Base-by-base conservation (phyloP, 140 eudicot genomes). In the Senecio squalidus region DNA sequence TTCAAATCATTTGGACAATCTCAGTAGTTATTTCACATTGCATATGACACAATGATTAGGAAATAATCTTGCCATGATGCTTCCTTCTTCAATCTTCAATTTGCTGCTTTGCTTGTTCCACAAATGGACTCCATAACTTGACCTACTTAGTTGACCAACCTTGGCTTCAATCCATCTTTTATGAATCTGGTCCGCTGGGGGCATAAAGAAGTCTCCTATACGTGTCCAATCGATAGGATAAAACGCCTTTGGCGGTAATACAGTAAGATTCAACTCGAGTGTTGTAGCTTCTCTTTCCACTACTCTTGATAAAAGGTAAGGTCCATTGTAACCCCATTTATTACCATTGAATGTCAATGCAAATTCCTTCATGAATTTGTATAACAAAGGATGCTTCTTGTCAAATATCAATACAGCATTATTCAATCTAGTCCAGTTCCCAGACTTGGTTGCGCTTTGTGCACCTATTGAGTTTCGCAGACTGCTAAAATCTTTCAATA, bases 311-410 rank as follows among this genome's bases (percentile, higher is more conserved):
- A 89, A 92, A 28, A 89, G 78, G 61, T 89, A 81, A 20, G 97
- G 97, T 1, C 97, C 97, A 31, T 89, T 89, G n/a, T 74, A 71
- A 1, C 97, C 97, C 97, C 97, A 89, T 54, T 27, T 76, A 49
- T 82, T 84, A 31, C 97, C 95, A 60, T 88, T 75, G 70, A 84
- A 88, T 20, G 75, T 78, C 24, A 22, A 62, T 5, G 85, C 85
- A 45, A 88, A 88, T 74, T 88, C 96, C 65, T 81, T 80, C 2
- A 88, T 84, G 78, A 88, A 88, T 40, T 58, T 72, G 61, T 75
- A 62, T 14, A 88, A 20, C 23, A 88, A 78, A 0, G 84, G 80
- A 36, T 89, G 97, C 21, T 75, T 61, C 40, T 77, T 84, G 28
- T 89, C 95, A 15, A 89, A 89, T 13, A 85, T 57, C 52, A 89